These are phyloP conservation scores for Ophiocordyceps camponoti-floridani DNA, from an alignment of 2,329 filamentous ascomycete genomes.

Conservation along the genomic window DNA sequence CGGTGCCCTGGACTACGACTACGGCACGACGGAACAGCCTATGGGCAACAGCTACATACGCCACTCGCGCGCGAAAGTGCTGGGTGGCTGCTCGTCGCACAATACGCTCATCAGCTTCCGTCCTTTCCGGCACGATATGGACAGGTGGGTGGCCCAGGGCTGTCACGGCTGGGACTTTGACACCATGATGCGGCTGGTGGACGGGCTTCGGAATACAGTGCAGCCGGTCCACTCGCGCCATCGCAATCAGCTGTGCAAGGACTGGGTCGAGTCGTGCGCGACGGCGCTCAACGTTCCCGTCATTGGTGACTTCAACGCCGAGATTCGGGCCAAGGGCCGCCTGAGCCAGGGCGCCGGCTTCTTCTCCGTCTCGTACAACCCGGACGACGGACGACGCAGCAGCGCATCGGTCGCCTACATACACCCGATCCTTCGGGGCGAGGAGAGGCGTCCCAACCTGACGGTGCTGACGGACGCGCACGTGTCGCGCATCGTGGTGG, in stretches of 20 bases:
- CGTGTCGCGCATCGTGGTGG: conserved; percentile 66
- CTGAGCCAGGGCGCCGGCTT: conserved; percentile 68
- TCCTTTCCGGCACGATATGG: conserved; percentile 75
- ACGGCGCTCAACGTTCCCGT: conserved; percentile 64
- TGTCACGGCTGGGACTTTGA: conserved; percentile 78
- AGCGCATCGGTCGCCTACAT: conserved; percentile 85
- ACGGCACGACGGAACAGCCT: conserved; percentile 75
- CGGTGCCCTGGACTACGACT: conserved; percentile 81
- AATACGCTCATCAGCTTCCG: conserved; percentile 90
- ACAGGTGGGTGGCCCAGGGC: conserved; percentile 67
- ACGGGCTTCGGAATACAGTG: conserved; percentile 77
- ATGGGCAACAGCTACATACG: conserved; percentile 85
- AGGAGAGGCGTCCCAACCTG: conserved; percentile 68
- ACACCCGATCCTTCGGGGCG: conserved; percentile 71
- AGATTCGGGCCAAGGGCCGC: conserved; percentile 57
- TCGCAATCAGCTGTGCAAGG: conserved; percentile 78
- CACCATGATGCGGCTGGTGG: conserved; percentile 62
- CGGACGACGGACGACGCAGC: conserved; percentile 67
- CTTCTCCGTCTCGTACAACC: conserved; percentile 84
- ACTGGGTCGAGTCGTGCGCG: conserved; percentile 74
- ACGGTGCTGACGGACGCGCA: conserved; percentile 77
- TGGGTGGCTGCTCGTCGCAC: conserved; percentile 84
- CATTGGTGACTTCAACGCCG: conserved; percentile 70
- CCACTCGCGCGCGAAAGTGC: conserved; percentile 80
- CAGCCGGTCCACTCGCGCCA: conserved; percentile 75